phyloP scores from a whole-genome alignment of 257 asterid genomes.

The Nicotiana undulata region DNA sequence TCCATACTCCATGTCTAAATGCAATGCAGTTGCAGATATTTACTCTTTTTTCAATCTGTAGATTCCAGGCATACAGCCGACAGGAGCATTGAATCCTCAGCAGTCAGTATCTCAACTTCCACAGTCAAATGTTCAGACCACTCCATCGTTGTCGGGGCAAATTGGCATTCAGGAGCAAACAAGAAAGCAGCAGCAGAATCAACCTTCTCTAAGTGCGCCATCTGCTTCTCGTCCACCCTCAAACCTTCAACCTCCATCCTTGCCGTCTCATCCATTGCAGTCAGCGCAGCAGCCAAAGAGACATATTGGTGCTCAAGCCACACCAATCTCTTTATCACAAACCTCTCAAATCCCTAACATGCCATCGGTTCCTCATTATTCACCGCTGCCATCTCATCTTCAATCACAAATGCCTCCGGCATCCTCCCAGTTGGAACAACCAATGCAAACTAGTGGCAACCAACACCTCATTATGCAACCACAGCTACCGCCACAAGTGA shows the following conservation, averaged over 20 bases:
- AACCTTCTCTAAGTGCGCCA: conserved; percentile 26
- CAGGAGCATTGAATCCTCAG: conserved; percentile 48
- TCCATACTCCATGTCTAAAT: conserved; percentile 2
- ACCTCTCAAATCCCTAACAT: conserved; percentile 49
- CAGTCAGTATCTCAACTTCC: conserved; percentile 39
- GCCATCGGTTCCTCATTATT: conserved; percentile 55
- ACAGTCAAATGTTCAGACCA: conserved; percentile 40
- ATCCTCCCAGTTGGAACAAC: conserved; percentile 59
- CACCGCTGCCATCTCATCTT: conserved; percentile 52
- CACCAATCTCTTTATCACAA: conserved; percentile 45
- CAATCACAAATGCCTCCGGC: conserved; percentile 46
- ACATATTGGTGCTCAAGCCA: conserved; percentile 39
- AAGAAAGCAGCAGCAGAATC: conserved; percentile 58
- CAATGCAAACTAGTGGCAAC: conserved; percentile 46
- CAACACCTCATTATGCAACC: conserved; percentile 60
- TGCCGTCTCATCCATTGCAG: conserved; percentile 48
- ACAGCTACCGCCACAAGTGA: conserved; percentile 54
- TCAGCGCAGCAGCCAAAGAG: conserved; percentile 48
- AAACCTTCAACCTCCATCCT: conserved; percentile 44
- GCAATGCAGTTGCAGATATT: conserved; percentile 9
- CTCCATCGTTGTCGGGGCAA: conserved; percentile 43
- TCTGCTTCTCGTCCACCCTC: conserved; percentile 39
- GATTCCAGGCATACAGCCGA: conserved; percentile 45
- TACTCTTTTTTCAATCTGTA: conserved; percentile 17
- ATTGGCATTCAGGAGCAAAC: conserved; percentile 45